Conservation (phyloP, 495 filamentous ascomycete species). For the Zalerion maritima region DNA sequence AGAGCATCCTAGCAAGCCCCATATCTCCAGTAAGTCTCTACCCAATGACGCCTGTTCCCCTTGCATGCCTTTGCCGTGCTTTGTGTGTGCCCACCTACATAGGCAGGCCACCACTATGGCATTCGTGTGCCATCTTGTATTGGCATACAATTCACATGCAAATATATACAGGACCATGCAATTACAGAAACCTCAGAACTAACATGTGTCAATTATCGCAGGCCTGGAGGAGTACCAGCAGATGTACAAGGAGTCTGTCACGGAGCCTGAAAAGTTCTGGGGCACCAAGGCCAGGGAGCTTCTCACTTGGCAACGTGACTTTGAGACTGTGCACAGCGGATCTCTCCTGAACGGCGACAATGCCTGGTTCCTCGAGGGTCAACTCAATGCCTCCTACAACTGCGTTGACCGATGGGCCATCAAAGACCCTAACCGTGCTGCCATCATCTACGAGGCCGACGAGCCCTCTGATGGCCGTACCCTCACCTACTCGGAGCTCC, state of each 20-base stretch:
- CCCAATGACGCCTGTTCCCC: not conserved
- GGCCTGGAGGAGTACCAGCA: conserved; percentile 74
- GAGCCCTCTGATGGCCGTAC: conserved; percentile 76
- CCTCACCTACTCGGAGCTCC: conserved; percentile 86
- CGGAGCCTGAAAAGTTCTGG: conserved; percentile 86
- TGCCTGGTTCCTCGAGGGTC: conserved; percentile 90
- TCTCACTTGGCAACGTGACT: conserved; percentile 79
- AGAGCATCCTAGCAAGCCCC: conserved; percentile 47
- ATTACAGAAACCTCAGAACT: not conserved
- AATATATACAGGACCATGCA: too few relatives aligned
- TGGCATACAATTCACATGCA: too few relatives aligned
- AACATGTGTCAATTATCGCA: conserved; percentile 4
- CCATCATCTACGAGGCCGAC: conserved; percentile 98
- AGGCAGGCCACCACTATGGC: too few relatives aligned
- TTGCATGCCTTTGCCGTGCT: too few relatives aligned
- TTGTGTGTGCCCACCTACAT: too few relatives aligned
- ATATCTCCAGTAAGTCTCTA: conserved; percentile 31
- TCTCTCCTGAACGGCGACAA: conserved; percentile 68
- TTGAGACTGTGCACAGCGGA: conserved; percentile 76
- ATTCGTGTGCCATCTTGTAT: too few relatives aligned
- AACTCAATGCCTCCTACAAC: conserved; percentile 92
- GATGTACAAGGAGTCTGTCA: conserved; percentile 93
- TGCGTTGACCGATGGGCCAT: conserved; percentile 91
- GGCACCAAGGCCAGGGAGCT: conserved; percentile 71
- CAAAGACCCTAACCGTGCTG: conserved; percentile 79